Evolutionary conservation across 306 rosid genomes (phyloP).

Genomic region (Cucumis cinereus): DNA sequence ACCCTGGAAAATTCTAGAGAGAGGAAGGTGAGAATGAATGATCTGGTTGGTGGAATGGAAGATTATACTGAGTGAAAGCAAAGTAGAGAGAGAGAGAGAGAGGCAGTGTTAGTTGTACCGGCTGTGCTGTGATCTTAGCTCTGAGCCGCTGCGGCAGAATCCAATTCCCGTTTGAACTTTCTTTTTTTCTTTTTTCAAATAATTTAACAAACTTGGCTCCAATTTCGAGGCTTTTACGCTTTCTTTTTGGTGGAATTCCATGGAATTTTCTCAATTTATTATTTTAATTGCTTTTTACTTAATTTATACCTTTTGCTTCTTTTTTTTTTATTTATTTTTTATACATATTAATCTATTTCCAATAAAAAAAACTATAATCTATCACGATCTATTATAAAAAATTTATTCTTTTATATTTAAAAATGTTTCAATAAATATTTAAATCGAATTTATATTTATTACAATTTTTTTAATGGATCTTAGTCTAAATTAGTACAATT

Average conservation of each 20-base stretch:
- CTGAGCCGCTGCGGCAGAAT: background rate
- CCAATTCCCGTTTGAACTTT: conserved; percentile 1
- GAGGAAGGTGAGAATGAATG: background rate
- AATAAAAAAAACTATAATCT: too few relatives aligned
- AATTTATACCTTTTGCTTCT: background rate
- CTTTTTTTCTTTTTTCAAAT: background rate
- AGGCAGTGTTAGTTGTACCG: background rate
- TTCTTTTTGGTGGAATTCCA: background rate
- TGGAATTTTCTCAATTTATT: background rate
- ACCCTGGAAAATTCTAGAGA: conserved; percentile 4
- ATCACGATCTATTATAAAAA: too few relatives aligned
- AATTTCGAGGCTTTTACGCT: background rate
- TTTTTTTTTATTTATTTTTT: background rate
- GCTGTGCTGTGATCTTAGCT: background rate
- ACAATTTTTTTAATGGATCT: too few relatives aligned
- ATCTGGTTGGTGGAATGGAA: conserved; percentile 18
- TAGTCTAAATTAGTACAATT: too few relatives aligned
- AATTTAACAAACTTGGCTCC: background rate
- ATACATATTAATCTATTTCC: too few relatives aligned
- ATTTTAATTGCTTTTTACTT: background rate
- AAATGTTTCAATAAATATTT: too few relatives aligned
- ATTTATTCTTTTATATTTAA: too few relatives aligned
- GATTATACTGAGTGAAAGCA: background rate
- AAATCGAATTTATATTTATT: too few relatives aligned
- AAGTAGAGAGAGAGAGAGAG: background rate